Evolutionary conservation across 139 green algal species (phyloP), one percentile per base, ranked within the genome.

Genomic region (Zygnema circumcarinatum): DNA sequence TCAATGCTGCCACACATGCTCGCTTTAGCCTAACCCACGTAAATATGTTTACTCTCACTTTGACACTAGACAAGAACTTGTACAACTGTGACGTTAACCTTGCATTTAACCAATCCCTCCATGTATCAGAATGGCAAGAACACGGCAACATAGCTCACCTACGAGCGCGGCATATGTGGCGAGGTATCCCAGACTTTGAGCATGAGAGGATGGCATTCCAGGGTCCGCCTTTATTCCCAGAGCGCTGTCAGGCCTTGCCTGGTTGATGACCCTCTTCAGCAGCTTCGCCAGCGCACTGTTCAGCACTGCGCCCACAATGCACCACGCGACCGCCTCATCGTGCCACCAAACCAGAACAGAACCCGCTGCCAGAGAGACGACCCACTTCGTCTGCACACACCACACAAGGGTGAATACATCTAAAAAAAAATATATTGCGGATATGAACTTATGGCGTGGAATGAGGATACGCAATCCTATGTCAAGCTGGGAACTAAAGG

Each of bases 221-320:
- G 91, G 93, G 68, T 95, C 95, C 0, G 67, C 75, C 84, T 97
- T 97, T 0, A 81, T 80, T 0, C 93, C 94, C 29, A 72, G 80
- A 0, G 88, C 74, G 0, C 39, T 82, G 74, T 47, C n/a, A 2
- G 95, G 95, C 2, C 95, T 88, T 42, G 93, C 74, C 68, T 95
- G 53, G 7, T 96, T 96, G 74, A 98, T 93, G 1, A 92, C 2
- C 0, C 84, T 40, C 76, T 98, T 98, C 21, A 98, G 79, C 41
- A 95, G 90, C 91, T 95, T 94, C 80, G 93, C 93, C 11, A 94
- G 72, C 67, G 93, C 90, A 1, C 92, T 88, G 1, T 93, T 93
- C 1, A 94, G 56, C 0, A 96, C 87, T 3, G 88, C 89, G 21
- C 94, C 94, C 2, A 95, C 52, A 1, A 96, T 67, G 25, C 79